These are phyloP conservation scores for Auricularia sp. DNA, from an alignment of 768 basidiomycete species.

Conservation along the genomic window DNA sequence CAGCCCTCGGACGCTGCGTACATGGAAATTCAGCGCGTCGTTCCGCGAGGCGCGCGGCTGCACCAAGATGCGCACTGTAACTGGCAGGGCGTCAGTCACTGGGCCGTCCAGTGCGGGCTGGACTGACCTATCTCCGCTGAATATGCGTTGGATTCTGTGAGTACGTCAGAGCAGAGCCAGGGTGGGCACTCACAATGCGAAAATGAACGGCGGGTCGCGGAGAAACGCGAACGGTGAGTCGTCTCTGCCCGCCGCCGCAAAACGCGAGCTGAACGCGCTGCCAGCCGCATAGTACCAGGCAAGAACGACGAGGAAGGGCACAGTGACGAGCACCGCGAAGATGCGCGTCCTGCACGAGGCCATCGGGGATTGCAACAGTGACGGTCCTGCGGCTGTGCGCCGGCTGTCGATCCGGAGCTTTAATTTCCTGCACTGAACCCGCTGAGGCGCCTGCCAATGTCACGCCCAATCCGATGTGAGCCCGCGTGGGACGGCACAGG, in stretches of 20 bases:
- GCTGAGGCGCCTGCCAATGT: too few species aligned
- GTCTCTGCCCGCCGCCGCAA: neutral
- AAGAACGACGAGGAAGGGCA: neutral
- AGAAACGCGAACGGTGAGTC: neutral
- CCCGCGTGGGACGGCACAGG: too few species aligned
- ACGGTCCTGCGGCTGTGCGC: neutral
- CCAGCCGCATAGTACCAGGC: neutral
- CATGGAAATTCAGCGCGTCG: neutral
- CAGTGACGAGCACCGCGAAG: neutral
- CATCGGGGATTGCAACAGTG: neutral
- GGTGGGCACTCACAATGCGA: neutral
- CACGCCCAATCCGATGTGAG: too few species aligned
- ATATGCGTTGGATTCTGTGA: neutral
- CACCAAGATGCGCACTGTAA: neutral
- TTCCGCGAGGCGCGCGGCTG: neutral
- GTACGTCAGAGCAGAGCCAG: neutral
- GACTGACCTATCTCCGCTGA: neutral
- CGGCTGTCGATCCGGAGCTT: neutral
- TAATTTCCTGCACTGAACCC: neutral
- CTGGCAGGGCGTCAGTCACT: neutral
- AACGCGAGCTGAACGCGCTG: neutral
- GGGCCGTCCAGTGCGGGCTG: neutral
- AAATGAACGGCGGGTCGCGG: neutral
- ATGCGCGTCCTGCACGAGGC: neutral
- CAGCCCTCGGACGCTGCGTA: neutral